Conservation (phyloP, 2,329 filamentous ascomycete genomes). For the Trichoderma aggressivum region DNA sequence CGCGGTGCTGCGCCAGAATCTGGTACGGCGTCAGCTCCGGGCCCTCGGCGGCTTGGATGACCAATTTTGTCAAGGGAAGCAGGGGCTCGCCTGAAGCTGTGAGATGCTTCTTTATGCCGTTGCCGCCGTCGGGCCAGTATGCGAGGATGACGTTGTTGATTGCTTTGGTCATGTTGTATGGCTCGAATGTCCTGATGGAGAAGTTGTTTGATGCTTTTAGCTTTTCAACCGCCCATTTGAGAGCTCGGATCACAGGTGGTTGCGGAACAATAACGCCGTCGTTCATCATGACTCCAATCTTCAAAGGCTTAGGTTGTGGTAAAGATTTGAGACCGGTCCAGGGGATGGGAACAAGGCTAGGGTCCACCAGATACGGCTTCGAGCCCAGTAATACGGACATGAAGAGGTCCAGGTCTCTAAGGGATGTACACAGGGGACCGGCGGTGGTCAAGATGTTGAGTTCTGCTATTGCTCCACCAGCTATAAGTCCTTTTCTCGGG, state of each 20-base stretch:
- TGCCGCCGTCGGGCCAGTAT: conserved; percentile 29
- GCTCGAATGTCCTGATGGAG: conserved; percentile 19
- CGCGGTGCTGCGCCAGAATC: not conserved
- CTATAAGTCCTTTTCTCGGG: conserved; percentile 9
- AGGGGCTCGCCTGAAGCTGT: conserved; percentile 28
- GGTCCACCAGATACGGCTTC: conserved; percentile 32
- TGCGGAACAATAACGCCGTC: conserved; percentile 38
- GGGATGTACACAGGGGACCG: conserved; percentile 33
- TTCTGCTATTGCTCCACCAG: conserved; percentile 27
- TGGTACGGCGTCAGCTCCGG: not conserved
- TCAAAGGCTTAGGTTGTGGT: conserved; percentile 23
- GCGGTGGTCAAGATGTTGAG: conserved; percentile 35
- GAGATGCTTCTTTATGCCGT: conserved; percentile 20
- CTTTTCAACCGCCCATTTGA: conserved; percentile 33
- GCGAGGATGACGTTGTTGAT: conserved; percentile 20
- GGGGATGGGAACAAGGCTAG: conserved; percentile 29
- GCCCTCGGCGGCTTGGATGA: conserved; percentile 21
- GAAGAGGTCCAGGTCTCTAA: conserved; percentile 36
- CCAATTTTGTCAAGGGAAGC: conserved; percentile 28
- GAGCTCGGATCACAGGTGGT: conserved; percentile 35
- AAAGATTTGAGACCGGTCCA: conserved; percentile 30
- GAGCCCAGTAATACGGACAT: conserved; percentile 26
- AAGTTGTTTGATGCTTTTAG: conserved; percentile 20
- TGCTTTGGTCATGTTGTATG: conserved; percentile 17
- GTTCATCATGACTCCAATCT: conserved; percentile 42